Evolutionary conservation across 352 stramenopile species (phyloP).

Genomic region (Pythium aristosporum): DNA sequence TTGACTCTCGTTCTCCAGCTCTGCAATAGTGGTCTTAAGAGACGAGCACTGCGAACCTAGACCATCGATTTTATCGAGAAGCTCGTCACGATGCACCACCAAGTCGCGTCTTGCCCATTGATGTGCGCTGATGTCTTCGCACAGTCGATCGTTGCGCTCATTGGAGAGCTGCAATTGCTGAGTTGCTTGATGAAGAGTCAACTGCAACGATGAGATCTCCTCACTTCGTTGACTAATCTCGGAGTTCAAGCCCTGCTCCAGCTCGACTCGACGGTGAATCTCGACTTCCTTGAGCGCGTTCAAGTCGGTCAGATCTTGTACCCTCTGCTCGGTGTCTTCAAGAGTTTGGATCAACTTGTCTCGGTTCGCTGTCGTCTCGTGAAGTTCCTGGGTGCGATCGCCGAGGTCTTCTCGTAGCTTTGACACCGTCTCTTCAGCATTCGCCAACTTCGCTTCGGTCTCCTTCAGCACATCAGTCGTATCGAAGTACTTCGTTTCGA

Average conservation of each 20-base stretch:
- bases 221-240: neutral
- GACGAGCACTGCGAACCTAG: neutral
- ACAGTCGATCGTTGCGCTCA: constrained; percentile 12
- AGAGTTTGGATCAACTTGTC: constrained; percentile 3
- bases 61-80: neutral
- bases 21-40: neutral
- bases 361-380: constrained; percentile 9
- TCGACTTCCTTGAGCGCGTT: neutral
- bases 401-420: constrained; percentile 14
- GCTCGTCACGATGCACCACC: neutral
- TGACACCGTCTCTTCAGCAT: constrained; percentile 10
- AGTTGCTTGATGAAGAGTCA: constrained; percentile 2
- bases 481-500: constrained; percentile 71
- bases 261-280: neutral
- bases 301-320: constrained; percentile 3
- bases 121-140: constrained; percentile 18
- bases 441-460: constrained; percentile 13
- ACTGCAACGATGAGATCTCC: constrained; percentile 9
- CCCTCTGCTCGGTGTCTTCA: neutral
- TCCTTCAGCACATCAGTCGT: constrained; percentile 35
- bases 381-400: constrained; percentile 12
- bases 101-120: constrained; percentile 1
- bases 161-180: constrained; percentile 10
- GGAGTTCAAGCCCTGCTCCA: neutral
- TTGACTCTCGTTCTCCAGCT: neutral